Conservation (phyloP, 148 eudicot species). For the Vaccinium myrtillus region DNA sequence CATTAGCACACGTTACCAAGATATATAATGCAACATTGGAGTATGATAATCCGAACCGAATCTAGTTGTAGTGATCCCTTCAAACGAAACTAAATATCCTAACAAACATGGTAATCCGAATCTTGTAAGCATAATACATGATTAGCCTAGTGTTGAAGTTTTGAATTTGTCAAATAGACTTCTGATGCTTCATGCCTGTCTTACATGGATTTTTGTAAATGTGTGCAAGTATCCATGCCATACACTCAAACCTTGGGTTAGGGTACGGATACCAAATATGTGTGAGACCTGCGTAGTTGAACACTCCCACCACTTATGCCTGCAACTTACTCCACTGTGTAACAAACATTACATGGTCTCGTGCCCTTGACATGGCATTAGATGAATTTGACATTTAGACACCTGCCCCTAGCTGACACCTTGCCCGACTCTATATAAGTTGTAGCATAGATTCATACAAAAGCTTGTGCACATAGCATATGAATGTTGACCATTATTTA, state of each 20-base stretch:
- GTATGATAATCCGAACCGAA: not conserved
- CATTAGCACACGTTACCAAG: not conserved
- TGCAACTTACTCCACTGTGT: too few relatives aligned
- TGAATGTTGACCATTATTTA: not conserved
- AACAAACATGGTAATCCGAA: not conserved
- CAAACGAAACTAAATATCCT: constrained; percentile 3
- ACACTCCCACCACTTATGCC: too few relatives aligned
- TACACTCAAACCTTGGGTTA: not conserved
- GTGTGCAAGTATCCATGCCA: constrained; percentile 1
- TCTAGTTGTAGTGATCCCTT: not conserved
- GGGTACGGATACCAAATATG: too few relatives aligned
- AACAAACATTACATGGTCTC: too few relatives aligned
- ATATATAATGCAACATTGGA: not conserved
- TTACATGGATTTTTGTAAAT: not conserved
- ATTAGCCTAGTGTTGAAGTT: not conserved
- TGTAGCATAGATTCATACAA: not conserved
- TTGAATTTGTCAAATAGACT: not conserved
- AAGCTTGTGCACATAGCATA: not conserved
- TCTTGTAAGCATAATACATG: not conserved
- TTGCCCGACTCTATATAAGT: too few relatives aligned
- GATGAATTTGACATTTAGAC: too few relatives aligned
- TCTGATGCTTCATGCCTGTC: not conserved
- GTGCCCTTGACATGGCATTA: too few relatives aligned
- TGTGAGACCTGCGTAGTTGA: too few relatives aligned
- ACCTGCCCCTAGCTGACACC: too few relatives aligned